phyloP scores from a whole-genome alignment of 2,329 filamentous ascomycete species.

The Cytospora piceicola region DNA sequence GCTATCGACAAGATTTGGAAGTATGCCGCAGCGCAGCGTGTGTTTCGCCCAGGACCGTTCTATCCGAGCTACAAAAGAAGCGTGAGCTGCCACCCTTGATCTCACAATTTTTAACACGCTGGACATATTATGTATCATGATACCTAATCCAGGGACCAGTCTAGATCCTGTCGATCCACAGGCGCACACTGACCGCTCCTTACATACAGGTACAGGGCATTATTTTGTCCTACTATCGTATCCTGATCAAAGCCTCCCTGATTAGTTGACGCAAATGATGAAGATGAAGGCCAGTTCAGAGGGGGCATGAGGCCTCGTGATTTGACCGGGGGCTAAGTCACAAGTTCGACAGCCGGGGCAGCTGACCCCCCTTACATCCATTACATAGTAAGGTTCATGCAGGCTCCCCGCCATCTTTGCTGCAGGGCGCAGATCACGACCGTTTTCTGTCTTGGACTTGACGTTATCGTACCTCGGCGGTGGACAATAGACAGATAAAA shows the following conservation, averaged over 20 bases:
- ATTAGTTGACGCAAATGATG: slow-evolving; percentile 5
- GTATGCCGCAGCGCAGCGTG: not conserved
- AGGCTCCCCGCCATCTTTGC: slow-evolving; percentile 20
- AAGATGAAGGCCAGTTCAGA: slow-evolving; percentile 11
- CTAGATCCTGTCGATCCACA: not conserved
- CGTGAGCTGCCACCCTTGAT: slow-evolving; percentile 19
- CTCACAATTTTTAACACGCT: slow-evolving; percentile 17
- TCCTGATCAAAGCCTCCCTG: slow-evolving; percentile 3
- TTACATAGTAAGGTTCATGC: slow-evolving; percentile 17
- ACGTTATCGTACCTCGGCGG: not conserved
- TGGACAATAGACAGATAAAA: not conserved
- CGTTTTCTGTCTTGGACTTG: slow-evolving; percentile 14
- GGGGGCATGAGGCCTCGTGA: slow-evolving; percentile 9
- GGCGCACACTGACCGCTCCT: slow-evolving; percentile 14
- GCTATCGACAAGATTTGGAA: not conserved
- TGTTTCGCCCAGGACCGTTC: not conserved
- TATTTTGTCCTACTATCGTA: not conserved
- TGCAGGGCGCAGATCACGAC: slow-evolving; percentile 20
- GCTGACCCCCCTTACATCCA: slow-evolving; percentile 23
- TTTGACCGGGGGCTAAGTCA: slow-evolving; percentile 23
- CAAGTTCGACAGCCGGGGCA: slow-evolving; percentile 12
- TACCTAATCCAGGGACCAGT: slow-evolving; percentile 1
- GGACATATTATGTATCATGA: slow-evolving; percentile 7
- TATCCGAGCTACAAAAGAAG: slow-evolving; percentile 4
- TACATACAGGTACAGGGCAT: slow-evolving; percentile 13